A percentile compares a stretch with the other conserved stretches of the same genome.
phyloP scores from a whole-genome alignment of 1,284 basidiomycete genomes.

The Marasmius sp. region DNA sequence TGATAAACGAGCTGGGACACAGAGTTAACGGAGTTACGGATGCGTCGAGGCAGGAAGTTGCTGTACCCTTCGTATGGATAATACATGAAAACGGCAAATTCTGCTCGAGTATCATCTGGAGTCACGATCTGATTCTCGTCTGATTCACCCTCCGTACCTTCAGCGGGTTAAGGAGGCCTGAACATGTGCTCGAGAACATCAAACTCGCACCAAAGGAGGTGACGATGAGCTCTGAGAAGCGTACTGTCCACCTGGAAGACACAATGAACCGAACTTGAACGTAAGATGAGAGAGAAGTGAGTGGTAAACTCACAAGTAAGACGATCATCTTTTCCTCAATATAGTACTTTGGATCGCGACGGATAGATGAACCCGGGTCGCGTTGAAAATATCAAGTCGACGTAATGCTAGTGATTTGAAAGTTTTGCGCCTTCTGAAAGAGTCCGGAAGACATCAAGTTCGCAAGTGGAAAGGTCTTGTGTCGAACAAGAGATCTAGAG shows the following conservation, averaged over 20 bases:
- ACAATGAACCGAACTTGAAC: not conserved
- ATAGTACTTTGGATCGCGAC: slow-evolving; percentile 15
- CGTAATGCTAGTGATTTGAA: too few species aligned
- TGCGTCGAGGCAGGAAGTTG: too few species aligned
- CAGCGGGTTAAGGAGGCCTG: slow-evolving; percentile 16
- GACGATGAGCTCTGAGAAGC: slow-evolving; percentile 35
- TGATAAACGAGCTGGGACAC: slow-evolving; percentile 10
- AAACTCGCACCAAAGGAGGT: slow-evolving; percentile 34
- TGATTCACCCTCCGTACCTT: slow-evolving; percentile 17
- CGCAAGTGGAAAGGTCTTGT: too few species aligned
- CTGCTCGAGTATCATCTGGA: slow-evolving; percentile 22
- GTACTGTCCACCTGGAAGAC: slow-evolving; percentile 29
- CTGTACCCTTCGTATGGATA: slow-evolving; percentile 40
- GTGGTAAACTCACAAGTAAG: slow-evolving; percentile 16
- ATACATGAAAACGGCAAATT: slow-evolving; percentile 33
- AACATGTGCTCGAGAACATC: slow-evolving; percentile 32
- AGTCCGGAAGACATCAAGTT: too few species aligned
- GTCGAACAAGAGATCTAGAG: too few species aligned
- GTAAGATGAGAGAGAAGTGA: not conserved
- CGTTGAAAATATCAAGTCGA: too few species aligned
- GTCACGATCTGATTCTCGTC: slow-evolving; percentile 32
- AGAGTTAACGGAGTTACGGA: too few species aligned
- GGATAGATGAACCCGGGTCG: too few species aligned
- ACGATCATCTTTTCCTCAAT: slow-evolving; percentile 19
- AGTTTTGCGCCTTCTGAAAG: too few species aligned